These are phyloP conservation scores for Spathaspora sp. DNA, from an alignment of 805 yeast genomes.

Conservation along the genomic window DNA sequence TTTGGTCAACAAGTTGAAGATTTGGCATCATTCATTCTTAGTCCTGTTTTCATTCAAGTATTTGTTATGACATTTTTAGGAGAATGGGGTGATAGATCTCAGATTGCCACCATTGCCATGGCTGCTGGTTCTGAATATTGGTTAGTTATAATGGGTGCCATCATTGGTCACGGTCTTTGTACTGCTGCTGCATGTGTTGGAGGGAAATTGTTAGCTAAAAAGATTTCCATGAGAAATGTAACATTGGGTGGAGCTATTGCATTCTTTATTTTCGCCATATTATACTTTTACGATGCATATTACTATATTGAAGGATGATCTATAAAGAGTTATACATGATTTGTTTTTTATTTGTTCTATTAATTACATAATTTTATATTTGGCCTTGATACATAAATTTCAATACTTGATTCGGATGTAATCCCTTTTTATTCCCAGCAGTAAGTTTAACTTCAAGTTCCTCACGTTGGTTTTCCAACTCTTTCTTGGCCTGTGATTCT, in stretches of 20 bases:
- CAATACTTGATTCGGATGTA: slow-evolving; percentile 33
- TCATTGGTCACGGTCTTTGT: slow-evolving; percentile 84
- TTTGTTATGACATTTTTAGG: slow-evolving; percentile 95
- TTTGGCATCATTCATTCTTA: slow-evolving; percentile 60
- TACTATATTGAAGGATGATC: slow-evolving; percentile 16
- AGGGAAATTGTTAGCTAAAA: slow-evolving; percentile 85
- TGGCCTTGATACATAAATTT: slow-evolving; percentile 39
- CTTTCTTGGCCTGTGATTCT: slow-evolving; percentile 21
- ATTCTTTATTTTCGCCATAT: slow-evolving; percentile 74
- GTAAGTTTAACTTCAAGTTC: slow-evolving; percentile 24
- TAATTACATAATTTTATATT: slow-evolving; percentile 5
- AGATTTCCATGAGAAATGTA: slow-evolving; percentile 86
- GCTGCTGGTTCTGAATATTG: slow-evolving; percentile 95
- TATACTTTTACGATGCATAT: slow-evolving; percentile 73
- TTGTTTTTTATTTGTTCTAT: too few species aligned
- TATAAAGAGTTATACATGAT: background rate
- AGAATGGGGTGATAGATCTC: slow-evolving; percentile 99
- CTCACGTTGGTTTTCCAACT: slow-evolving; percentile 17
- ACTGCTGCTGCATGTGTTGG: slow-evolving; percentile 90
- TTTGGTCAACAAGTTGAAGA: slow-evolving; percentile 43
- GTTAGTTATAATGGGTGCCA: slow-evolving; percentile 85
- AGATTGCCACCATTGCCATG: slow-evolving; percentile 96
- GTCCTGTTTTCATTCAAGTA: slow-evolving; percentile 92
- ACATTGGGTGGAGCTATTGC: slow-evolving; percentile 89
- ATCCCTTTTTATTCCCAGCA: slow-evolving; percentile 20